Evolutionary conservation across 495 filamentous ascomycete genomes (phyloP).

Genomic region (Penicillium goetzii): DNA sequence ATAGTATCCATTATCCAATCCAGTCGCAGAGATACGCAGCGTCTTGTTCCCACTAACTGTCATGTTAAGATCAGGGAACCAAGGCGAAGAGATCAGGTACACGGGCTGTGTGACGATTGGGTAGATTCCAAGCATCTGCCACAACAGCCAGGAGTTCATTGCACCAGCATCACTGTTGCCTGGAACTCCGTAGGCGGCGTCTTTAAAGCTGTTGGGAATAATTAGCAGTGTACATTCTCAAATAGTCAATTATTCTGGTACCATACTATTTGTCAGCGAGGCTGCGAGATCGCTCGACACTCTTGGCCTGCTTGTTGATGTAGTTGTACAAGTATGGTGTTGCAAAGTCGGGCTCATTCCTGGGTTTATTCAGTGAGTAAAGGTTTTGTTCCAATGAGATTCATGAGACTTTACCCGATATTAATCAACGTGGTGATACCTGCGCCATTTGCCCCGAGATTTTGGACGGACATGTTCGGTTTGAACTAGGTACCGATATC

Average conservation of each 20-base stretch:
- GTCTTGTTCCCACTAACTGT: constrained; percentile 56
- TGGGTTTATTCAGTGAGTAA: constrained; percentile 5
- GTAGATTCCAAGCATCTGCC: constrained; percentile 73
- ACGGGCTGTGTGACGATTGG: constrained; percentile 66
- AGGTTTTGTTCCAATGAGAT: not conserved
- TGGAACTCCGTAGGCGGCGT: constrained; percentile 57
- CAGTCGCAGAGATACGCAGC: constrained; percentile 58
- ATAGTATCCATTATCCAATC: constrained; percentile 54
- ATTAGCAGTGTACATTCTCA: not conserved
- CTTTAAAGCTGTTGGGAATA: constrained; percentile 32
- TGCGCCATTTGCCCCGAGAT: constrained; percentile 40
- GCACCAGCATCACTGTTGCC: constrained; percentile 72
- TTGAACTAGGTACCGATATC: constrained; percentile 30
- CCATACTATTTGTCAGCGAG: constrained; percentile 61
- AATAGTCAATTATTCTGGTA: not conserved
- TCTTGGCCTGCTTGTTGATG: constrained; percentile 62
- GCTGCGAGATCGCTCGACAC: constrained; percentile 56
- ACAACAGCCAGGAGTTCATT: constrained; percentile 71
- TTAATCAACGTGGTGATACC: constrained; percentile 52
- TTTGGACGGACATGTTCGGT: constrained; percentile 38
- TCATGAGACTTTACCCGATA: constrained; percentile 41
- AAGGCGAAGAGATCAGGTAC: constrained; percentile 66
- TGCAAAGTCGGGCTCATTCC: constrained; percentile 68
- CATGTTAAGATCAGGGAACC: constrained; percentile 63
- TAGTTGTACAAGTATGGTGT: constrained; percentile 73